A percentile compares a stretch with the other conserved stretches of the same genome.
Evolutionary conservation across 2,329 filamentous ascomycete genomes (phyloP).

Genomic region (Alternaria viburni): DNA sequence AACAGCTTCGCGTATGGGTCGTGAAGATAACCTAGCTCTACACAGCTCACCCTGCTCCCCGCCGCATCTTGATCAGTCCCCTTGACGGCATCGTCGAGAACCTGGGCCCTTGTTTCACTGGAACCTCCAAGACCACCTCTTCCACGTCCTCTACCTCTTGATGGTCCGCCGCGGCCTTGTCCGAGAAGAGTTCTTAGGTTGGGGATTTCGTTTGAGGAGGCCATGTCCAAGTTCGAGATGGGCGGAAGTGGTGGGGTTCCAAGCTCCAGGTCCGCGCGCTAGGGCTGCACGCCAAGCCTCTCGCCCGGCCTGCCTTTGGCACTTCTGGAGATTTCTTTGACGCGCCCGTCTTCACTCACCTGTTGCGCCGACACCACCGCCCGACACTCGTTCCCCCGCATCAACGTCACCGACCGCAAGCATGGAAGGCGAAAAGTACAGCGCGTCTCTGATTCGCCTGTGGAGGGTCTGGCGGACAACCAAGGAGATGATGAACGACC

Average conservation of each 20-base stretch:
- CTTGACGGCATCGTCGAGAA: slow-evolving; percentile 78
- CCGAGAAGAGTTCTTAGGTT: slow-evolving; percentile 71
- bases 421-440: slow-evolving; percentile 40
- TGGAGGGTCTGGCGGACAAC: slow-evolving; percentile 95
- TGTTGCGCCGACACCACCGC: slow-evolving; percentile 13
- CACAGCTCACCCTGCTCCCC: slow-evolving; percentile 85
- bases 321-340: slow-evolving; percentile 43
- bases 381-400: slow-evolving; percentile 11
- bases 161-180: slow-evolving; percentile 54
- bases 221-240: slow-evolving; percentile 59
- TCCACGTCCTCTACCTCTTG: slow-evolving; percentile 57
- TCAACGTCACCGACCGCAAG: slow-evolving; percentile 13
- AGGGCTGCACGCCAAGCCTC: slow-evolving; percentile 16
- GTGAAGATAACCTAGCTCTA: slow-evolving; percentile 81
- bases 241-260: slow-evolving; percentile 37
- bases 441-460: slow-evolving; percentile 62
- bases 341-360: slow-evolving; percentile 20
- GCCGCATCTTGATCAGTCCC: slow-evolving; percentile 92
- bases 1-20: slow-evolving; percentile 80
- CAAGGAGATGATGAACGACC: slow-evolving; percentile 91
- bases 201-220: slow-evolving; percentile 72
- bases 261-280: slow-evolving; percentile 16
- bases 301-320: slow-evolving; percentile 26
- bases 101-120: slow-evolving; percentile 42
- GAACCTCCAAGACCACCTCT: slow-evolving; percentile 28